phyloP scores from a whole-genome alignment of 2,329 filamentous ascomycete species.

The Triangularia setosa region DNA sequence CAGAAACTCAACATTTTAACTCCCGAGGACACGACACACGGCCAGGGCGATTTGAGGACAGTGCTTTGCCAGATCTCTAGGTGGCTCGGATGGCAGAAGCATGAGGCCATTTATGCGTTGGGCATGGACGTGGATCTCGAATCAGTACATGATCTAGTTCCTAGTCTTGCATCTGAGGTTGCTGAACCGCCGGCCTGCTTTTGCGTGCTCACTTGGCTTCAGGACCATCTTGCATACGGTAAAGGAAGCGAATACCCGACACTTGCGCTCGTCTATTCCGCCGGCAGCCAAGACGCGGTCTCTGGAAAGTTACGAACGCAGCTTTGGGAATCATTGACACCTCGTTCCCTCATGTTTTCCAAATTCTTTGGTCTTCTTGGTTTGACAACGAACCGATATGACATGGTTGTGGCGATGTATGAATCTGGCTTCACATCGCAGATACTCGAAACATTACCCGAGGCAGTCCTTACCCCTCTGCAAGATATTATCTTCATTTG shows the following conservation, averaged over 20 bases:
- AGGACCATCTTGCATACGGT: constrained; percentile 41
- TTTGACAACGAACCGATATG: constrained; percentile 48
- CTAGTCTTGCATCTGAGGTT: constrained; percentile 5
- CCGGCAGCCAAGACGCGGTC: constrained; percentile 35
- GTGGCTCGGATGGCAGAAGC: constrained; percentile 71
- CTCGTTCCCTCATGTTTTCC: constrained; percentile 67
- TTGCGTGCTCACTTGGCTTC: constrained; percentile 51
- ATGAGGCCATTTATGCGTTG: constrained; percentile 47
- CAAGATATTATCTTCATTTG: constrained; percentile 82
- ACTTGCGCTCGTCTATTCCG: constrained; percentile 43
- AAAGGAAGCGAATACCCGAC: constrained; percentile 39
- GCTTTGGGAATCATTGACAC: constrained; percentile 49
- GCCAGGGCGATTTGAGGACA: constrained; percentile 57
- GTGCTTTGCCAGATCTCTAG: constrained; percentile 74
- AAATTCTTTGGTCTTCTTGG: constrained; percentile 60
- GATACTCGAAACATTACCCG: constrained; percentile 78
- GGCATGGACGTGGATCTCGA: constrained; percentile 49
- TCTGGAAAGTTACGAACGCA: constrained; percentile 35
- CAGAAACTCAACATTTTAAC: constrained; percentile 68
- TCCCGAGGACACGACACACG: constrained; percentile 41
- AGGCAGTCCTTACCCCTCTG: constrained; percentile 74
- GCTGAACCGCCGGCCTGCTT: constrained; percentile 31
- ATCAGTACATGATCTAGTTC: constrained; percentile 9
- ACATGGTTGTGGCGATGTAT: constrained; percentile 71
- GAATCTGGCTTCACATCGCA: constrained; percentile 62